Base-by-base conservation (phyloP, 2,329 filamentous ascomycete genomes). In the Aspergillus phoenicis region DNA sequence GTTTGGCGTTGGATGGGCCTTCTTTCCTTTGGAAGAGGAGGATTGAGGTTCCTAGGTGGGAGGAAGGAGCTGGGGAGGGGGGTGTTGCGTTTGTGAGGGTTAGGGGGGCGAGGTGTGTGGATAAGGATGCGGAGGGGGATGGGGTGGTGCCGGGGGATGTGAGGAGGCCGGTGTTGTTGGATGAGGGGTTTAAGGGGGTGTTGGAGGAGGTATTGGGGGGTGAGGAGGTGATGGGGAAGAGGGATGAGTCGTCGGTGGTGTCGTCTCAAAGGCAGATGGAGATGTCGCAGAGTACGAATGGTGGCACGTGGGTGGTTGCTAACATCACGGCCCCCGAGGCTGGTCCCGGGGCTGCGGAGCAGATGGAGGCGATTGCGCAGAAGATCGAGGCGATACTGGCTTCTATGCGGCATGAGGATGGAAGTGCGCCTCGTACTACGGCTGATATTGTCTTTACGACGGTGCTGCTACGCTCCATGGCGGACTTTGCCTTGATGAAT, bases 1-100 rank as follows among this genome's bases (percentile, higher is more conserved):
- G 93, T 30, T 80, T 98, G 56, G 92, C 95, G 48, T 72, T 98
- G 38, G 87, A 93, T 76, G 95, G 94, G 10, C 94, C 94, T 8
- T 69, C 71, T 0, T 79, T 80, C 53, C 74, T 97, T 62, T 97
- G 95, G 83, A 89, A 85, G 77, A 85, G 83, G 65, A 85, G 82
- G 55, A 89, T 98, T 63, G 79, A 82, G 45, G 80, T 97, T 33
- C 78, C 78, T 0, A 83, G 83, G 60, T 82, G 79, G 59, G 78
- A 78, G 55, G 77, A 87, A 5, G 81, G 90, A 5, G 78, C 76
- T 39, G 90, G 91, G 66, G 90, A 90, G 43, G 93, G 91, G 6
- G 94, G 93, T 8, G 90, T 87, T 58, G 86, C 87, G n/a, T 91
- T 89, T 83, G 73, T 95, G 67, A 85, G 81, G 69, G 81, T 96